Evolutionary conservation across 2,329 filamentous ascomycete genomes (phyloP), one percentile per base, ranked within the genome.

Genomic region (Arthrobotrys sphaeroides): DNA sequence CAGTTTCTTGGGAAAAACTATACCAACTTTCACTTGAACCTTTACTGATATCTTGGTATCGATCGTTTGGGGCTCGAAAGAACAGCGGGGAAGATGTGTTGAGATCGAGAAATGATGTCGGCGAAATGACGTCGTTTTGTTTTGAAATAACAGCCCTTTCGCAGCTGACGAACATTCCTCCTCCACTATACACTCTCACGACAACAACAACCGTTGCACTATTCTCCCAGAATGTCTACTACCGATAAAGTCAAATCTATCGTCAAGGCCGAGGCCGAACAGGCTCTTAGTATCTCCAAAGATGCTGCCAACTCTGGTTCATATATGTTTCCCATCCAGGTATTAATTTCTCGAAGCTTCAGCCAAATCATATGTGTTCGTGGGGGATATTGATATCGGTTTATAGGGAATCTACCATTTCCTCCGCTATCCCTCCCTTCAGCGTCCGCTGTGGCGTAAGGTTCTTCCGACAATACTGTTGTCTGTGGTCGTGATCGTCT

Each of bases 281-380:
- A 89, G 77, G 87, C 91, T 66, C 88, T 85, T 78, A 83, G 83
- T 13, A 84, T 93, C 38, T 86, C 92, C 43, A 83, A 86, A 42
- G 88, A 92, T 80, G 91, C 92, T 31, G 88, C 89, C 60, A 88
- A 86, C 79, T 96, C 93, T 77, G 88, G 89, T 57, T 88, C 93
- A 22, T 97, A 95, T 81, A 83, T 96, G 77, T 97, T 97, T 83
- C 94, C 94, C 24, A 86, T 97, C 83, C 93, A 51, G 60, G 68
- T 73, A 88, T 82, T n/a, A n/a, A n/a, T n/a, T n/a, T 88, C 26
- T 5, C 9, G 13, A 13, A 33, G 33, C 24, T 33, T 10, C 10
- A 5, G 28, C 10, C 5, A 33, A 5, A 33, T 33, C 28, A n/a
- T n/a, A n/a, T n/a, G n/a, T n/a, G n/a, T n/a, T n/a, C n/a, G n/a